Evolutionary conservation across 306 rosid genomes (phyloP), one percentile per base, ranked within the genome.

Genomic region (Ammopiptanthus mongolicus): DNA sequence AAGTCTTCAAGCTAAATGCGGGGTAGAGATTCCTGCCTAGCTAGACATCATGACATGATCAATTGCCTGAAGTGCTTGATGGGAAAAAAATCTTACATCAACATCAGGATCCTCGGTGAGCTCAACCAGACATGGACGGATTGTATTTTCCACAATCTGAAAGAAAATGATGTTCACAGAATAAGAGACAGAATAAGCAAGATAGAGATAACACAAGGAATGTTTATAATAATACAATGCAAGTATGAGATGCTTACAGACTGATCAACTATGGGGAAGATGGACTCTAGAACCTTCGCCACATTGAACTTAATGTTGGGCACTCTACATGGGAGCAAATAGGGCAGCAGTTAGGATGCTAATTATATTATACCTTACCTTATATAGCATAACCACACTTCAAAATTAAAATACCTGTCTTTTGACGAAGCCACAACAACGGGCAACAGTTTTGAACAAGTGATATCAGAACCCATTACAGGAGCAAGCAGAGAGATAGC

Each of bases 261-360:
- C 21, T 89, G 97, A 69, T 89, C 97, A 28, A 91, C 89, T 21
- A 91, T 84, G 65, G 95, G 95, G 75, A 91, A 79, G 50, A 91
- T 84, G 18, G 95, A 86, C 81, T 84, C 89, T 37, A 91, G 78
- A 80, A 91, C 95, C 88, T 91, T 91, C 7, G 92, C 95, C 75
- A 86, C 94, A 74, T 89, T 91, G 77, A 89, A 91, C 86, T 91
- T 91, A 69, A 87, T 91, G 80, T 91, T 91, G 58, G 97, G 95
- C 46, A 91, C 97, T 71, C 97, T 91, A 83, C 28, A 79, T 5
- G 25, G 37, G 6, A 56, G 65, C 25, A 59, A 65, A 69, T 69
- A 81, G 56, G 75, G 70, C 25, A 65, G 73, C 10, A 70, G 63
- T 78, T 37, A 70, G 56, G 77, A 58, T 57, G 65, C 19, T 68